Percentiles rank a stretch among this genome's conserved stretches.
Conservation (phyloP, 2,329 filamentous ascomycete genomes). For the Ceratocystis smalleyi region DNA sequence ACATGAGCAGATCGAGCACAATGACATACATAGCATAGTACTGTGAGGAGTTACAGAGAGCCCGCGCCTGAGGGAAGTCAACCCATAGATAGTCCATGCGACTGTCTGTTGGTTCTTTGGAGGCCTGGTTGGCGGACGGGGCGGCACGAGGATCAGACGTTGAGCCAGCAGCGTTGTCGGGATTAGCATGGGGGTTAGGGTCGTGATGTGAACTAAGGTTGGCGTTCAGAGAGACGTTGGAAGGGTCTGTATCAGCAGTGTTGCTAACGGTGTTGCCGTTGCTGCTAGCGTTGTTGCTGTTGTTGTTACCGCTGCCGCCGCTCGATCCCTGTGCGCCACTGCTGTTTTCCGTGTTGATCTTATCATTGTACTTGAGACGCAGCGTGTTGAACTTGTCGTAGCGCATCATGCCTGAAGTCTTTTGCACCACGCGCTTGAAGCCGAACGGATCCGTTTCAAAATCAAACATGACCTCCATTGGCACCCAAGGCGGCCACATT, state of each 20-base stretch:
- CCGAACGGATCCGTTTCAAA: conserved; percentile 87
- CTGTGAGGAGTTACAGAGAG: conserved; percentile 92
- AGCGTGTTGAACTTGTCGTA: conserved; percentile 98
- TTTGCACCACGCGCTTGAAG: conserved; percentile 94
- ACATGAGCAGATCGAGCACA: conserved; percentile 85
- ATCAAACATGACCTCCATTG: conserved; percentile 96
- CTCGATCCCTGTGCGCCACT: neutral
- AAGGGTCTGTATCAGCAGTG: neutral
- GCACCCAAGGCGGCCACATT: conserved; percentile 95
- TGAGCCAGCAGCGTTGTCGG: neutral
- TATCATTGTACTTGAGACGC: conserved; percentile 91
- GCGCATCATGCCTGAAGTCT: conserved; percentile 82
- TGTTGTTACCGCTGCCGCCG: neutral
- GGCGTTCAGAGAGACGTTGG: neutral
- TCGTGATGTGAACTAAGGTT: neutral
- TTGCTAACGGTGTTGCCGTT: neutral
- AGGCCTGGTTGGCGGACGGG: conserved; percentile 25
- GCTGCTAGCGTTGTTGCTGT: neutral
- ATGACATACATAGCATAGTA: conserved; percentile 99
- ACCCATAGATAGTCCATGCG: conserved; percentile 96
- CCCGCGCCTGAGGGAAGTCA: conserved; percentile 83
- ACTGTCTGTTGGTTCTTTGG: conserved; percentile 47
- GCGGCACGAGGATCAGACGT: neutral
- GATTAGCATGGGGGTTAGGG: neutral
- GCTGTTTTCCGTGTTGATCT: conserved; percentile 54